Evolutionary conservation across 2,329 filamentous ascomycete species (phyloP).

Genomic region (Daldinia eschscholtzii): DNA sequence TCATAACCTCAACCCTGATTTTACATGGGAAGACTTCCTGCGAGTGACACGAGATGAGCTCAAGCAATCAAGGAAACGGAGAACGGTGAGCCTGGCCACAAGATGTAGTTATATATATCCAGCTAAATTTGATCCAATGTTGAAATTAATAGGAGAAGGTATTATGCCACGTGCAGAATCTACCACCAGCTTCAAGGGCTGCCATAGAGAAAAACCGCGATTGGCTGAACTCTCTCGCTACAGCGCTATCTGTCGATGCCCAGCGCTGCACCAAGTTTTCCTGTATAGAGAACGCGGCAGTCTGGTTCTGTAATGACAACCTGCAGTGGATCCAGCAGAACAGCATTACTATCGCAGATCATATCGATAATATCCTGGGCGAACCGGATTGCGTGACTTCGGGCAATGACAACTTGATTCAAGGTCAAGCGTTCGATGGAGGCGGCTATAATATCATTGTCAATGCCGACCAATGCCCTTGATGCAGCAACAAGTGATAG

Average conservation of each 20-base stretch:
- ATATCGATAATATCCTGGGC: constrained; percentile 14
- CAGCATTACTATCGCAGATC: constrained; percentile 18
- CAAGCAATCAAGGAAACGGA: constrained; percentile 4
- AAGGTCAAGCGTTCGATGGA: constrained; percentile 29
- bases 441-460: constrained; percentile 28
- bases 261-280: constrained; percentile 22
- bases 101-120: neutral
- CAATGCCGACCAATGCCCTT: constrained; percentile 20
- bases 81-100: constrained; percentile 5
- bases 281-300: constrained; percentile 18
- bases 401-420: constrained; percentile 17
- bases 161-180: constrained; percentile 31
- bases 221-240: constrained; percentile 16
- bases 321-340: constrained; percentile 11
- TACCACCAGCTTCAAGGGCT: constrained; percentile 15
- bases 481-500: neutral
- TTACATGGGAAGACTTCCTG: constrained; percentile 27
- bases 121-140: neutral
- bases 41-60: neutral
- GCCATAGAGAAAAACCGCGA: constrained; percentile 15
- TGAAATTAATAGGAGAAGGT: constrained; percentile 17
- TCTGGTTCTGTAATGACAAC: constrained; percentile 39
- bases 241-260: neutral
- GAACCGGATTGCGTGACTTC: constrained; percentile 14
- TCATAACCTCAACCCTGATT: constrained; percentile 21